A percentile compares a stretch with the other conserved stretches of the same genome.
Evolutionary conservation across 2,329 filamentous ascomycete genomes (phyloP).

Genomic region (Cordyceps tenuipes): DNA sequence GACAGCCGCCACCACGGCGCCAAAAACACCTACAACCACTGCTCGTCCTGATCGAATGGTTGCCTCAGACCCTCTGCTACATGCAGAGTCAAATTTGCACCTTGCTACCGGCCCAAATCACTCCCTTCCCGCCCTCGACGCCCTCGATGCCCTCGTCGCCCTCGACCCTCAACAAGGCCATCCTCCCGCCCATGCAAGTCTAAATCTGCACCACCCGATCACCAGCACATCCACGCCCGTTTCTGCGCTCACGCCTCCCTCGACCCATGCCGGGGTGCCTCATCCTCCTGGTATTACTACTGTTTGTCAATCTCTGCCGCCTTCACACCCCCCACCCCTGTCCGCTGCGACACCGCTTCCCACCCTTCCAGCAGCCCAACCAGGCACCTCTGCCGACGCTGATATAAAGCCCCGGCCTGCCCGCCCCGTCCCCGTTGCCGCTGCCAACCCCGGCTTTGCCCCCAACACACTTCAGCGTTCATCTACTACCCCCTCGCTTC

Average conservation of each 20-base stretch:
- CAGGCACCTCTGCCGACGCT: slow-evolving; percentile 1
- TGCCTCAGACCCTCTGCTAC: neutral
- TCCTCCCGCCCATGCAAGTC: neutral
- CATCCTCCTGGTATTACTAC: neutral
- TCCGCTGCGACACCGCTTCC: slow-evolving; percentile 9
- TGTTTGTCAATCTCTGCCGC: neutral
- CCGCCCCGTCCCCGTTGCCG: neutral
- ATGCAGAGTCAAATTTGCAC: neutral
- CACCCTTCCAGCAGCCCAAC: slow-evolving; percentile 6
- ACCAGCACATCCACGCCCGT: neutral
- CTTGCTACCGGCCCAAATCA: neutral
- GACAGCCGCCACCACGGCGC: neutral
- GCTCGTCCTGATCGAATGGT: slow-evolving; percentile 1
- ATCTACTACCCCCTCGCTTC: slow-evolving; percentile 3
- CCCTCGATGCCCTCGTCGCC: neutral
- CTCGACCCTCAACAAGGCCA: neutral
- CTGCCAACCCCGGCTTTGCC: neutral
- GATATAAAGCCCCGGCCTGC: slow-evolving; percentile 9
- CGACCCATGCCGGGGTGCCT: neutral
- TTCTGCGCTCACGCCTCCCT: neutral
- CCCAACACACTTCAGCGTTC: neutral
- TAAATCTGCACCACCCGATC: neutral
- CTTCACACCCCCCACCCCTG: slow-evolving; percentile 8
- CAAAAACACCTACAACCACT: neutral
- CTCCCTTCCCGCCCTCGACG: neutral